Evolutionary conservation across 176 grass and related monocot genomes (phyloP), one percentile per base, ranked within the genome.

Genomic region (Juncus inflexus): DNA sequence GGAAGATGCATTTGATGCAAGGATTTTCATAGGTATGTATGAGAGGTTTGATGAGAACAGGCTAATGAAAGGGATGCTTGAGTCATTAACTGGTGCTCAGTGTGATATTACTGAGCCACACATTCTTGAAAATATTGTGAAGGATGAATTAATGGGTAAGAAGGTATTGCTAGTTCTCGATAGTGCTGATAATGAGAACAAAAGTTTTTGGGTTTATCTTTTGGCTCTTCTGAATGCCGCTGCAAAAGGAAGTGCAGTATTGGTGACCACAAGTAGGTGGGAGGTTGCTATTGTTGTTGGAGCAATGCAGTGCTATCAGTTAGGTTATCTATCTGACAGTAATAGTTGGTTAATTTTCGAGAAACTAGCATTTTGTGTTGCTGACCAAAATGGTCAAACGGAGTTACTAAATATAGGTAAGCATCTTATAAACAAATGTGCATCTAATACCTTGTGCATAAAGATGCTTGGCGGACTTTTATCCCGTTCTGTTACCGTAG

Each of bases 121-220:
- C 0, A 2, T 19, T 15, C 71, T 81, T 2, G 15, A n/a, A 35
- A 61, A 81, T 67, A 55, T 69, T 12, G 15, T 62, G 40, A 4
- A 5, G 9, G 63, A 75, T 13, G 63, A 62, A 53, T 7, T 75
- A 2, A 10, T 2, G 9, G 42, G 49, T 41, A 55, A 67, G 4
- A 75, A 56, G 7, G 35, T 75, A 1, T 55, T 68, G 10, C 41
- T 81, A 36, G 12, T 81, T 4, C 55, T 81, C 58, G 78, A 81
- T 50, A 65, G 62, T 62, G 78, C 62, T 6, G 53, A 28, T 0
- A 28, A 28, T 28, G 19, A 28, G 19, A 28, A 28, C 19, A 28
- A 28, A 28, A 28, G 19, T 0, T 62, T 75, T 66, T 75, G 55
- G 63, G 40, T 0, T 12, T 60, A 0, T 5, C 0, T 47, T 3